Percentiles rank a stretch among this genome's conserved stretches.
Conservation (phyloP, 805 yeast species). For the Saturnispora zaruensis region DNA sequence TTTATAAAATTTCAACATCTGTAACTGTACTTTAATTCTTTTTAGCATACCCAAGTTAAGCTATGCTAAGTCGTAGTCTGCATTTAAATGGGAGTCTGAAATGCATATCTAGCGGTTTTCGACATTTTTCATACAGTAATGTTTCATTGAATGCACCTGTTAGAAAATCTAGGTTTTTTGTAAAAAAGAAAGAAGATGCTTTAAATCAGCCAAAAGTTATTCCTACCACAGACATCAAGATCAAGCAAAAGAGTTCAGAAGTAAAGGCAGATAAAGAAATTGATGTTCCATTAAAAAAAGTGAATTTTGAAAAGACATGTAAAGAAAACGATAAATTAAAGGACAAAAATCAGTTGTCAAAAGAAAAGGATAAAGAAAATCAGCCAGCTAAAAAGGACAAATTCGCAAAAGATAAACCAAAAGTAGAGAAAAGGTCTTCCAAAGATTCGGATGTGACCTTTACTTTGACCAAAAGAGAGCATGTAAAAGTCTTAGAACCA, state of each 20-base stretch:
- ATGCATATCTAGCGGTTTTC: neutral
- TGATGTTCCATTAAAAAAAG: neutral
- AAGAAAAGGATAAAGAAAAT: neutral
- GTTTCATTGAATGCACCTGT: neutral
- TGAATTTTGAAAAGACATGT: neutral
- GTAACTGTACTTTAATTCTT: neutral
- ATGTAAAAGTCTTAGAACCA: conserved; percentile 4
- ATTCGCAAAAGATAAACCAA: neutral
- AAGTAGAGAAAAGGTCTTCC: neutral
- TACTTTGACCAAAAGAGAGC: conserved; percentile 3
- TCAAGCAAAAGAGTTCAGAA: neutral
- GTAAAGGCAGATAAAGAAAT: neutral
- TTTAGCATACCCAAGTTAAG: neutral
- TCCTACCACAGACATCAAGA: neutral
- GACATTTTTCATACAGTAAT: neutral
- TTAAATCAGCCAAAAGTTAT: neutral
- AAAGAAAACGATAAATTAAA: too few relatives aligned
- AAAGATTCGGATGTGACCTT: conserved; percentile 1
- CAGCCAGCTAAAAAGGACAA: neutral
- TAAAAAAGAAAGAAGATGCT: neutral
- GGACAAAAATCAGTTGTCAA: neutral
- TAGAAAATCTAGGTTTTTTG: conserved; percentile 5
- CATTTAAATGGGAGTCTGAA: neutral
- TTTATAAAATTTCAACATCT: neutral
- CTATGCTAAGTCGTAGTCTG: neutral